Conservation (phyloP, 2,329 filamentous ascomycete genomes). For the Fusarium beomiforme region DNA sequence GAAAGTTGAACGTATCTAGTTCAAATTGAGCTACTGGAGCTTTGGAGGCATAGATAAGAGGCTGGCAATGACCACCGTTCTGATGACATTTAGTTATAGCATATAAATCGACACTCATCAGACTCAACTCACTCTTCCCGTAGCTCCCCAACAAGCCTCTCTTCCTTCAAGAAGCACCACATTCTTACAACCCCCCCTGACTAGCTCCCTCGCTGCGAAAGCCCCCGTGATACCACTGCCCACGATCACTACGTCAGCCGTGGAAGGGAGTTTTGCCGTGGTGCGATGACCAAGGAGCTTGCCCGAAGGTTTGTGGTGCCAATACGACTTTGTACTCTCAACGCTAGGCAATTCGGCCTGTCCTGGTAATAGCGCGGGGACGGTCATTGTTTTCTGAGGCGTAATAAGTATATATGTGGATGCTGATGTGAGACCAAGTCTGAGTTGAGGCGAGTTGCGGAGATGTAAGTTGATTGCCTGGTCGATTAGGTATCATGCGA, state of each 20-base stretch:
- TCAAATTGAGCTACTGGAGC: constrained; percentile 76
- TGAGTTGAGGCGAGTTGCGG: not conserved
- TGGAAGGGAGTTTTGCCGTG: constrained; percentile 68
- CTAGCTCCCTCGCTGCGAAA: constrained; percentile 73
- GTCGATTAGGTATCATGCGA: not conserved
- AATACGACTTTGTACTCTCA: constrained; percentile 74
- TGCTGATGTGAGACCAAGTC: not conserved
- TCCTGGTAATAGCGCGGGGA: constrained; percentile 42
- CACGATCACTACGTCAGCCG: constrained; percentile 75
- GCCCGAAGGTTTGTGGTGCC: constrained; percentile 75
- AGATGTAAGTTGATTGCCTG: not conserved
- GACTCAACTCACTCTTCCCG: constrained; percentile 70
- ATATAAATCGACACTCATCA: not conserved
- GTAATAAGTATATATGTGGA: not conserved
- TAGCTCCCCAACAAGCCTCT: constrained; percentile 86
- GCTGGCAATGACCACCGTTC: constrained; percentile 81
- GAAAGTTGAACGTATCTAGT: constrained; percentile 71
- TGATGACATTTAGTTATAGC: constrained; percentile 42
- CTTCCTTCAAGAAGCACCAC: constrained; percentile 81
- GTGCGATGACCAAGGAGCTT: constrained; percentile 74
- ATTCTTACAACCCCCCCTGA: constrained; percentile 56
- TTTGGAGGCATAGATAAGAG: constrained; percentile 69
- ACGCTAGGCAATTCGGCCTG: constrained; percentile 68
- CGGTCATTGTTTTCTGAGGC: constrained; percentile 44
- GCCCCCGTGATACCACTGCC: constrained; percentile 82